Evolutionary conservation across 176 grass and related monocot species (phyloP), one percentile per base, ranked within the genome.

Genomic region (Musa beccarii): DNA sequence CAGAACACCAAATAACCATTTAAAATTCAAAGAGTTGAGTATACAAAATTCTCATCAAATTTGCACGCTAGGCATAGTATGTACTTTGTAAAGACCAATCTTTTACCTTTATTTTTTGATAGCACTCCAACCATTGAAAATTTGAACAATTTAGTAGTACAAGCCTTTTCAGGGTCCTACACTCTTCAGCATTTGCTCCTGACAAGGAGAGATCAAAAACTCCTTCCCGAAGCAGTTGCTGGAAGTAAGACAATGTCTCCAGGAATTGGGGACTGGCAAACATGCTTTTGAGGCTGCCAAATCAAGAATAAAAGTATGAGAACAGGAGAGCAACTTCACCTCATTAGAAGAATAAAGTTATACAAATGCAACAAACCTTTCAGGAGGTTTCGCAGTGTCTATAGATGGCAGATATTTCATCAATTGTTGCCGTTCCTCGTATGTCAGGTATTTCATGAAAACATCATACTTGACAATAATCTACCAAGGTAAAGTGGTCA

Each of bases 401-500:
- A 79, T 22, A 85, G 86, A 23, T 86, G 90, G 84, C 68, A 92
- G 90, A 83, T 86, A 77, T 81, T 92, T 87, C 50, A 75, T 61
- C 73, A 92, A 81, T 55, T 80, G 76, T 66, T 76, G 59, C 69
- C 87, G 90, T 16, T 92, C 90, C 65, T 92, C 81, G 71, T 89
- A 59, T 52, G 84, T 85, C 75, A 92, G 61, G 76, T 55, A 84
- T 80, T 83, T 85, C 72, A 79, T 59, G 66, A 92, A 89, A 66
- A 28, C 81, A 59, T 84, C 78, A 70, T 80, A 92, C 75, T 87
- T 83, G 52, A 87, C 78, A 76, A 89, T 68, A 73, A 83, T 84
- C 90, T 92, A 73, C 64, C 66, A 68, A 79, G 79, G 61, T 83
- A 85, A 54, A 63, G 74, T 21, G 12, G 56, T 63, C 14, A 71